phyloP scores from a whole-genome alignment of 2,329 filamentous ascomycete genomes.

The Podosphaera fusca region DNA sequence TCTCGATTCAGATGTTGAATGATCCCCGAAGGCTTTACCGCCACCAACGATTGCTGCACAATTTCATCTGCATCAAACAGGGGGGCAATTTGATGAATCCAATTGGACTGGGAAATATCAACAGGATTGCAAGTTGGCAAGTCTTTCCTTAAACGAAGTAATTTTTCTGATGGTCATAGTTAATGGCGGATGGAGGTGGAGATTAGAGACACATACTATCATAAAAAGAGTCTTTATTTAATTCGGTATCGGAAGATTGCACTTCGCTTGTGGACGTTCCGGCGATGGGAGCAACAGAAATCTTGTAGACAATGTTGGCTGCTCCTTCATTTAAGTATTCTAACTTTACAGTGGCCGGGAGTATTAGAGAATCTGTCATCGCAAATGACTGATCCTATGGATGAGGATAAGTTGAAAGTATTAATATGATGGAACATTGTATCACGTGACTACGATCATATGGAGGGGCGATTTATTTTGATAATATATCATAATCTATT shows the following conservation, averaged over 20 bases:
- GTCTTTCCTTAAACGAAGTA: constrained; percentile 39
- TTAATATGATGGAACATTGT: not conserved
- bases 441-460: not conserved
- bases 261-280: not conserved
- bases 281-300: constrained; percentile 17
- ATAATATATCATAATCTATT: not conserved
- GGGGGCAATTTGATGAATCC: constrained; percentile 27
- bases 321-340: constrained; percentile 41
- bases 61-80: constrained; percentile 31
- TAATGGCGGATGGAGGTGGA: not conserved
- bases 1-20: constrained; percentile 27
- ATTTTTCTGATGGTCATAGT: constrained; percentile 19
- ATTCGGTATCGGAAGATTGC: not conserved
- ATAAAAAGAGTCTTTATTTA: not conserved
- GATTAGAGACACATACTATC: constrained; percentile 5
- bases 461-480: not conserved
- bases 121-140: constrained; percentile 24
- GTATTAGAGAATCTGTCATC: not conserved
- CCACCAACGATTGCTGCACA: constrained; percentile 30
- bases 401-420: not conserved
- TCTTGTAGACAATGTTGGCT: constrained; percentile 52
- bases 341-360: constrained; percentile 2
- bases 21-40: constrained; percentile 21
- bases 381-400: not conserved
- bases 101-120: constrained; percentile 20